phyloP scores from a whole-genome alignment of 2,329 filamentous ascomycete species.

The Cercospora sp. region DNA sequence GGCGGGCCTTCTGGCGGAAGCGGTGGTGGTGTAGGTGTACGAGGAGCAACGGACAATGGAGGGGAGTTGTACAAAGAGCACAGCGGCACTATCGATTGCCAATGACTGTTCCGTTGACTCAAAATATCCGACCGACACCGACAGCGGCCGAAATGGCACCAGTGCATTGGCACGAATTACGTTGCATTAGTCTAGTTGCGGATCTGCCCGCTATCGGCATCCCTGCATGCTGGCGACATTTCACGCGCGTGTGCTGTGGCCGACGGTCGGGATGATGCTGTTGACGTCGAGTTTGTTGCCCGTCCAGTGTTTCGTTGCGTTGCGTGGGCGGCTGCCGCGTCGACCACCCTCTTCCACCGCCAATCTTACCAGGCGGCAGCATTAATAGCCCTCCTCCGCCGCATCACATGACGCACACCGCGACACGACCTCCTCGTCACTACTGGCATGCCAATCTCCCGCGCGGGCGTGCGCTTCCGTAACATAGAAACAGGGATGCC shows the following conservation, averaged over 20 bases:
- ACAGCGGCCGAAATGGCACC: background rate
- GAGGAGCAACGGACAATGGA: background rate
- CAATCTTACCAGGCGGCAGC: constrained; percentile 1
- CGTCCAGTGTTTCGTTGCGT: background rate
- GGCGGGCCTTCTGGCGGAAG: constrained; percentile 2
- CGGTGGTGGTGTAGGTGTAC: background rate
- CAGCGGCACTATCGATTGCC: background rate
- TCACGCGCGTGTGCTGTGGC: background rate
- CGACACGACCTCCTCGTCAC: constrained; percentile 5
- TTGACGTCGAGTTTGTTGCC: constrained; percentile 1
- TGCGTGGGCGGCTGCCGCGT: background rate
- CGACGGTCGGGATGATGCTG: background rate
- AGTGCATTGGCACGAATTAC: background rate
- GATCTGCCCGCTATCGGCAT: background rate
- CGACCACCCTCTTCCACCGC: background rate
- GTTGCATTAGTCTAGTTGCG: background rate
- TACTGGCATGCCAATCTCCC: background rate
- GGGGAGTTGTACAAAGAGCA: background rate
- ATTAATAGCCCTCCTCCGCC: background rate
- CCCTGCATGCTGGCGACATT: background rate
- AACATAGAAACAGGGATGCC: constrained; percentile 13
- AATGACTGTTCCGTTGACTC: constrained; percentile 7
- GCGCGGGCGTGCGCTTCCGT: background rate
- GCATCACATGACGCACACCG: background rate
- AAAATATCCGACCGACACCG: constrained; percentile 4